Evolutionary conservation across 2,329 filamentous ascomycete species (phyloP), one percentile per base, ranked within the genome.

Genomic region (Cladophialophora yegresii): DNA sequence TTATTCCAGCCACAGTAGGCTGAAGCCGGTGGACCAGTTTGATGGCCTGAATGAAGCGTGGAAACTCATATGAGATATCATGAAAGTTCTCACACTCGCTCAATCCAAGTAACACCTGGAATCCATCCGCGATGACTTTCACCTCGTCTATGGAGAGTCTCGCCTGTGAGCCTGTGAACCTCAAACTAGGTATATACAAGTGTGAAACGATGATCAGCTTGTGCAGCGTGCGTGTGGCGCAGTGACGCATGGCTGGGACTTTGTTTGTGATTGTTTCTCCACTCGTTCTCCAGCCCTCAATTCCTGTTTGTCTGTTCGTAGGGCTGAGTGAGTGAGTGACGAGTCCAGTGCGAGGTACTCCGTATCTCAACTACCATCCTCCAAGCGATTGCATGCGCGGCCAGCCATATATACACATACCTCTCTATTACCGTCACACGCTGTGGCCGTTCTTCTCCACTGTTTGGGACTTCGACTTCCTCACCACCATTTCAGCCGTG

Each of bases 311-410:
- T 22, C 26, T 23, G 28, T 59, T 30, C 47, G 47, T 58, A 59
- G 57, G 57, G 57, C 57, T 51, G 47, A 59, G 57, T 59, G 57
- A 59, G 47, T 51, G 47, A 59, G 57, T 59, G 57, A 59, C 45
- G 57, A 59, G 57, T 32, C 28, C 55, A 33, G 45, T n/a, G n/a
- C n/a, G n/a, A n/a, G n/a, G n/a, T n/a, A n/a, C n/a, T n/a, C n/a
- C n/a, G n/a, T 40, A 28, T 49, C 54, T 57, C 43, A 36, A 23
- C 54, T 45, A 9, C 54, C 36, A 32, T 58, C 30, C 45, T 49
- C 33, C 57, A n/a, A 53, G 13, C 43, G 40, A 33, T 54, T 54
- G 51, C 30, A 51, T 59, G 56, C 57, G 45, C 45, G 45, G 30
- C 57, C 49, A 30, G 57, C 20, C 47, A 33, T 28, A 45, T 28